Base-by-base conservation (phyloP, 495 filamentous ascomycete genomes). In the Penicillium malachiteum region DNA sequence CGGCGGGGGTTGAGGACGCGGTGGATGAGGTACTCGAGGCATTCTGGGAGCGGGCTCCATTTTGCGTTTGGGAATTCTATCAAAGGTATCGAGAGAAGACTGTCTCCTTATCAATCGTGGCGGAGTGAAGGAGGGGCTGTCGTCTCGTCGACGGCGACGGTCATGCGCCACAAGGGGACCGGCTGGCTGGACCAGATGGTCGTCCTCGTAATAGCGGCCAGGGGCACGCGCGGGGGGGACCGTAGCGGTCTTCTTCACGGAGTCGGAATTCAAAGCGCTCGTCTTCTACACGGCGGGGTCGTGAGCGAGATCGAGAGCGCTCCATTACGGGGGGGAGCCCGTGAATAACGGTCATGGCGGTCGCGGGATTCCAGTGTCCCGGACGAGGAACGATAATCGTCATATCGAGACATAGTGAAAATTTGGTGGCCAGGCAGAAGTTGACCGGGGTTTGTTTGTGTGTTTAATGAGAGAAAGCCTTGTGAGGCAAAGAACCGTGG, bases 21-120 rank as follows among this genome's bases (percentile, higher is more conserved):
- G 72, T 8, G 65, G 67, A 18, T 75, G 67, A 17, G 66, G 55
- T 26, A 57, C 41, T 35, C 55, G 56, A 17, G 56, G 59, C 18
- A 53, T 35, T 11, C 66, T 70, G 8, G 77, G 63, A 55, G 64
- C 53, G 73, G 79, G 47, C 62, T 83, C 62, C 79, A 86, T 47
- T 71, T 74, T 68, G 73, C 85, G 77, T 17, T 77, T 62, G 3
- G 86, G 84, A 54, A 82, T 78, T 31, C 87, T 82, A 71, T 90
- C 87, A 61, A 87, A 90, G 0, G 87, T 88, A 67, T 89, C 87
- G 31, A 88, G 71, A 48, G 84, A 87, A 14, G 84, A 87, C 60
- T 87, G 86, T 10, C 87, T 77, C 52, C 87, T 78, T 54, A 87
- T 59, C 33, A 87, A 72, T 13, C 75, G 79, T n/a, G 87, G 87